Percentiles rank a stretch among this genome's conserved stretches.
These are phyloP conservation scores for Cercophora sp. DNA, from an alignment of 495 filamentous ascomycete species.

Conservation along the genomic window DNA sequence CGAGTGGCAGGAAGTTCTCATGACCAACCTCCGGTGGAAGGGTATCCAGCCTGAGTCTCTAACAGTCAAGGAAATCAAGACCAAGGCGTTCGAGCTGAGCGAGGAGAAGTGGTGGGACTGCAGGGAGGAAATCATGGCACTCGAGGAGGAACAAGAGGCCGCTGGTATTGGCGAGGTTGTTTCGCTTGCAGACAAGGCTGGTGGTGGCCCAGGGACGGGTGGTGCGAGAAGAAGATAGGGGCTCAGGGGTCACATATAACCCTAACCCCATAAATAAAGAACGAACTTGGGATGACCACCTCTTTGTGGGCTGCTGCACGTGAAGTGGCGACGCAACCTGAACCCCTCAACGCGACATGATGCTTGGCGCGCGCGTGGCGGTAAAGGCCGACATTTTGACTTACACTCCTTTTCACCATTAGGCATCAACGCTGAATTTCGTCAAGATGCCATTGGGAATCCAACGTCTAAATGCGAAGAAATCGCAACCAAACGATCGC, in stretches of 20 bases:
- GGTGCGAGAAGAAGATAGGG: conserved; percentile 31
- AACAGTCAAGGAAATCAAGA: conserved; percentile 84
- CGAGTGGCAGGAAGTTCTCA: conserved; percentile 82
- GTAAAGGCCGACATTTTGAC: background rate
- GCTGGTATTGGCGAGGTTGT: conserved; percentile 95
- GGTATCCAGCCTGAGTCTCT: conserved; percentile 56
- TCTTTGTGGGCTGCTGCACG: conserved; percentile 27
- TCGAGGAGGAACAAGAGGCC: conserved; percentile 95
- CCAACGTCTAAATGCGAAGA: conserved; percentile 63
- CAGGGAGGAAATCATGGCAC: conserved; percentile 83
- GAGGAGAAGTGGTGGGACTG: conserved; percentile 99
- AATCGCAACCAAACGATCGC: conserved; percentile 60
- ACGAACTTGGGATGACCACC: background rate
- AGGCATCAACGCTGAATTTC: background rate
- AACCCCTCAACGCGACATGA: background rate
- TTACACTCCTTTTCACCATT: background rate
- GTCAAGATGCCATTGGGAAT: conserved; percentile 61
- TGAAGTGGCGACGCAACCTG: conserved; percentile 5
- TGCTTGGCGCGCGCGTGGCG: conserved; percentile 1
- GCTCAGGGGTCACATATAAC: background rate
- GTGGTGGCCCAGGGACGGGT: conserved; percentile 48
- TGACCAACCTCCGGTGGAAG: conserved; percentile 62
- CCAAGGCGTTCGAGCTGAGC: conserved; percentile 78
- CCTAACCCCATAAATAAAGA: background rate
- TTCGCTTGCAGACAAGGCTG: conserved; percentile 67